A percentile compares a stretch with the other conserved stretches of the same genome.
Evolutionary conservation across 176 grass and related monocot species (phyloP).

Genomic region (Juncus effusus): DNA sequence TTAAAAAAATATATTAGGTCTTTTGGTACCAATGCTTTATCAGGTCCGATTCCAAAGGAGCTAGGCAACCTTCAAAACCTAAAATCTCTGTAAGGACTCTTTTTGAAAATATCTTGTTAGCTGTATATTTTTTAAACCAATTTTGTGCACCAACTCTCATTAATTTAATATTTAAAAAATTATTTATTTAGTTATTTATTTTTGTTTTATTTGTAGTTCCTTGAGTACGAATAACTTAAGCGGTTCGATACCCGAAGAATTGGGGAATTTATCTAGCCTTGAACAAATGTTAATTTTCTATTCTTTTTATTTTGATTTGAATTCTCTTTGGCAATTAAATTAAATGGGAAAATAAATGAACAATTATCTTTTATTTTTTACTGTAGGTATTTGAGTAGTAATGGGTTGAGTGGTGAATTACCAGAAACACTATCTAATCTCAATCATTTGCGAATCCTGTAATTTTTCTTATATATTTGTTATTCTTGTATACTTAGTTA

Average conservation of each 20-base stretch:
- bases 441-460: conserved; percentile 38
- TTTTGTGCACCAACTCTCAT: no score
- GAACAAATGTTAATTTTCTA: conserved; percentile 37
- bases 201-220: conserved; percentile 35
- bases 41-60: conserved; percentile 75
- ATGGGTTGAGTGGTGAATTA: conserved; percentile 10
- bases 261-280: conserved; percentile 58
- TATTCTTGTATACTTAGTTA: not conserved
- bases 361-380: not conserved
- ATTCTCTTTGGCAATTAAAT: not conserved
- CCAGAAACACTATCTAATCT: conserved; percentile 52
- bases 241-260: conserved; percentile 55
- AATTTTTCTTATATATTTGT: not conserved
- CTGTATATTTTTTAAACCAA: no score
- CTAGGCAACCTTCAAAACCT: conserved; percentile 51
- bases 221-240: conserved; percentile 57
- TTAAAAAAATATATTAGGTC: conserved; percentile 31
- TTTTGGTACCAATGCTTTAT: conserved; percentile 70
- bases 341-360: not conserved
- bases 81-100: no score
- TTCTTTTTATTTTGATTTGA: not conserved
- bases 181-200: no score
- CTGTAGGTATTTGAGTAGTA: not conserved
- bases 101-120: no score
- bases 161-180: no score